phyloP scores from a whole-genome alignment of 179 eudicot genomes.

The Silene noctiflora region DNA sequence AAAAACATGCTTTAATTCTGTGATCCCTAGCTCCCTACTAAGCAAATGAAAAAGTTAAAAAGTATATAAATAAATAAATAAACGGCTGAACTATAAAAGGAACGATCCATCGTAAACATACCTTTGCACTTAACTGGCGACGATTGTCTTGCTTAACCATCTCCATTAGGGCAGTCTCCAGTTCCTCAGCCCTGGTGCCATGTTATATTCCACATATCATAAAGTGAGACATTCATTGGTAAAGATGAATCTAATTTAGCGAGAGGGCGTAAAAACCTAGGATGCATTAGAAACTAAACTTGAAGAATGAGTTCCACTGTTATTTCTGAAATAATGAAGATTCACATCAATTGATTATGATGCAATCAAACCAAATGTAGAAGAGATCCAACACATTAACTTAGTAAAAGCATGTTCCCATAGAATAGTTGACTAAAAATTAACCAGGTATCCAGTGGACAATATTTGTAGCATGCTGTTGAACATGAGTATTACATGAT shows the following conservation, averaged over 20 bases:
- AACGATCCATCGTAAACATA: constrained; percentile 21
- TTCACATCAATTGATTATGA: constrained; percentile 1
- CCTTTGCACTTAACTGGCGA: constrained; percentile 84
- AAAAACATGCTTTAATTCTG: background rate
- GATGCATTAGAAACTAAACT: background rate
- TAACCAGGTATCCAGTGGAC: background rate
- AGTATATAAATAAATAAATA: background rate
- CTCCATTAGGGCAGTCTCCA: constrained; percentile 96
- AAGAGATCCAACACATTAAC: background rate
- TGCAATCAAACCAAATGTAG: background rate
- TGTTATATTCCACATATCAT: constrained; percentile 3
- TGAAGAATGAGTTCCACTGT: constrained; percentile 6
- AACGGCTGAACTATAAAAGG: background rate
- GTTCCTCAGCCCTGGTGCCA: constrained; percentile 81
- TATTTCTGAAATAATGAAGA: background rate
- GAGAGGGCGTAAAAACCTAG: background rate
- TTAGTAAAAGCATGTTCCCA: background rate
- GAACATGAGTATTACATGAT: background rate
- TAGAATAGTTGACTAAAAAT: background rate
- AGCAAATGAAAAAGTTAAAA: no score
- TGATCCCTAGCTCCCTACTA: constrained; percentile 4
- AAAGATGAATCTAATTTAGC: background rate
- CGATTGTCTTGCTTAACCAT: constrained; percentile 99
- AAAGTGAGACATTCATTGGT: background rate
- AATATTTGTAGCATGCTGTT: background rate